Base-by-base conservation (phyloP, 495 filamentous ascomycete species). In the Penicillium parvum region DNA sequence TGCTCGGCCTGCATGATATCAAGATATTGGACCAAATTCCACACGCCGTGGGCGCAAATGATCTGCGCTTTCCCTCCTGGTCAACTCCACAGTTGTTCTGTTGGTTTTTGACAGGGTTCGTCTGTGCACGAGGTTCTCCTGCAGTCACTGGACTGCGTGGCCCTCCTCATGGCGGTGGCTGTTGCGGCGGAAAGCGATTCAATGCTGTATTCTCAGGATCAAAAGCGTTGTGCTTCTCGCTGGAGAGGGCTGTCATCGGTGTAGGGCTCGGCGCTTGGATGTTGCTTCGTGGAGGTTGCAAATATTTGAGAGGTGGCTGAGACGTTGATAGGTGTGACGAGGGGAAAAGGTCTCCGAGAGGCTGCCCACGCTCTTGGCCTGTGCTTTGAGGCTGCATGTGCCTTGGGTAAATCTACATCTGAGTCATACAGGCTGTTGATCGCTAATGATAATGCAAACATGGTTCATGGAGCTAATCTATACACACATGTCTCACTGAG, bases 271-370 rank as follows among this genome's bases (percentile, higher is more conserved):
- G 2, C 15, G 25, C n/a, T 27, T n/a, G 8, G 25, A 9, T 27
- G 25, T n/a, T n/a, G n/a, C n/a, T n/a, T n/a, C n/a, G n/a, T n/a
- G n/a, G n/a, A n/a, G n/a, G n/a, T n/a, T n/a, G n/a, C n/a, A n/a
- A n/a, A n/a, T n/a, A n/a, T n/a, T n/a, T n/a, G n/a, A n/a, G n/a
- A n/a, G n/a, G 20, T n/a, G n/a, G 26, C 11, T 25, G 10, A 23
- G 47, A 30, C 46, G 6, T 21, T 43, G 14, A 35, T n/a, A n/a
- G n/a, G 45, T 51, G 44, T 49, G 18, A 49, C 52, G 23, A 17
- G 29, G 50, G 47, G 47, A 45, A 55, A 55, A 58, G 29, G 29
- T 35, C 34, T 52, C 48, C 52, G 48, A 30, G 4, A 11, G 7
- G 26, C 14, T 30, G n/a, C 12, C 5, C n/a, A 6, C 28, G 38